phyloP scores from a whole-genome alignment of 768 basidiomycete genomes.

The Boletus fagicola region DNA sequence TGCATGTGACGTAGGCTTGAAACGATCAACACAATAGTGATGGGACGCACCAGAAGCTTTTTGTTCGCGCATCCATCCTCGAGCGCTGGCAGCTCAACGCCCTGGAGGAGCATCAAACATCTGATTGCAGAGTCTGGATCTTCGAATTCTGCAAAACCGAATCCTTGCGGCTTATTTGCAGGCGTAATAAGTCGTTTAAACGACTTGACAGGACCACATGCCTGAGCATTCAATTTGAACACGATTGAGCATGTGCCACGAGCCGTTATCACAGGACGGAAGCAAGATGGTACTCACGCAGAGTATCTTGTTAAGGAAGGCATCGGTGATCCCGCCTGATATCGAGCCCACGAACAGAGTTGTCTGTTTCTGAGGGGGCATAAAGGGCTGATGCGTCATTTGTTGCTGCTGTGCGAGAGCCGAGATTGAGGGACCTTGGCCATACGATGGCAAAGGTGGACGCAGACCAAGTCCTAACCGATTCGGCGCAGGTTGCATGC shows the following conservation, averaged over 20 bases:
- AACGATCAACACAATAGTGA: not conserved
- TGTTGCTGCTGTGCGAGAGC: conserved; percentile 87
- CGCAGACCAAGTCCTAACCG: conserved; percentile 86
- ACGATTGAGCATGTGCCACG: not conserved
- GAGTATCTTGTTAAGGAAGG: conserved; percentile 75
- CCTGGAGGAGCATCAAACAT: conserved; percentile 63
- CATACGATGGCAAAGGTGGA: conserved; percentile 82
- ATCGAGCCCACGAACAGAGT: conserved; percentile 93
- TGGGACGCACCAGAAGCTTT: conserved; percentile 62
- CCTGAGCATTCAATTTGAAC: conserved; percentile 43
- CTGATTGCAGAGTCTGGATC: conserved; percentile 90
- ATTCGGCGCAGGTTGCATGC: conserved; percentile 68
- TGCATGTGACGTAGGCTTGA: conserved; percentile 42
- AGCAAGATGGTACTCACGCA: conserved; percentile 47
- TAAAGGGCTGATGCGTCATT: conserved; percentile 55
- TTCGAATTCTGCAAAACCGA: conserved; percentile 95
- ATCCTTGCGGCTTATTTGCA: conserved; percentile 91
- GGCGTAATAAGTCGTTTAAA: conserved; percentile 93
- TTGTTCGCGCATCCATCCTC: conserved; percentile 62
- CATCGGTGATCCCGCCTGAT: conserved; percentile 86
- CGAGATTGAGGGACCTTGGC: conserved; percentile 89
- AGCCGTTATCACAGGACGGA: not conserved
- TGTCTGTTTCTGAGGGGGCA: conserved; percentile 70
- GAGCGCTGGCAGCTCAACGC: conserved; percentile 59
- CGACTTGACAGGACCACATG: conserved; percentile 85